A percentile compares a stretch with the other conserved stretches of the same genome.
These are phyloP conservation scores for Manihot esculenta DNA, from an alignment of 441 rosid species.

Conservation along the genomic window DNA sequence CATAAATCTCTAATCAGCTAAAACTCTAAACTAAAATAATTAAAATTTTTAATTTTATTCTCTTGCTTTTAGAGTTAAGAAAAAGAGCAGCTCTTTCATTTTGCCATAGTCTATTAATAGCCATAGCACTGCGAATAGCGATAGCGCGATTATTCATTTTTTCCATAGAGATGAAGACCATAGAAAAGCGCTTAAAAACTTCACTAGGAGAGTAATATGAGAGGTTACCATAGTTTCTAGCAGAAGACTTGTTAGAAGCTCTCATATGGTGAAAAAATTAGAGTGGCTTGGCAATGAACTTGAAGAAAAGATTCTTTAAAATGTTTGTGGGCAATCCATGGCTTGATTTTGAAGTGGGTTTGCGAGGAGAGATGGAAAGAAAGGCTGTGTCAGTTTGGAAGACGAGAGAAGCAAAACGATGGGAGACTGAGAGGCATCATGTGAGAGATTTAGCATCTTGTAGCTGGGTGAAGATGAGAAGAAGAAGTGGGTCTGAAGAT, in stretches of 20 bases:
- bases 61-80: no score
- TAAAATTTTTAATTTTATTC: no score
- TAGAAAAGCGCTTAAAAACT: conserved; percentile 32
- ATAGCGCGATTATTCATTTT: no score
- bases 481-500: conserved; percentile 38
- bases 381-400: conserved; percentile 30
- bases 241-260: not conserved
- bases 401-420: conserved; percentile 33
- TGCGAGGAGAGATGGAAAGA: conserved; percentile 29
- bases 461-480: conserved; percentile 38
- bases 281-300: conserved; percentile 28
- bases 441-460: conserved; percentile 34
- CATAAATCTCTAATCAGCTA: no score
- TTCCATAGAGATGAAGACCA: no score
- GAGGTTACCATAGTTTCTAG: not conserved
- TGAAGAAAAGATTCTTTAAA: conserved; percentile 11
- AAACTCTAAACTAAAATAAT: no score
- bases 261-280: conserved; percentile 23
- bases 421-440: conserved; percentile 35
- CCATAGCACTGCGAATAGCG: no score
- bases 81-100: no score
- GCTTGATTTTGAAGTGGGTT: conserved; percentile 11
- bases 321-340: not conserved
- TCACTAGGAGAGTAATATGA: conserved; percentile 9
- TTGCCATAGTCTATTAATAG: no score